Conservation (phyloP, 1,284 basidiomycete genomes). For the Cutaneotrichosporon cyanovorans region DNA sequence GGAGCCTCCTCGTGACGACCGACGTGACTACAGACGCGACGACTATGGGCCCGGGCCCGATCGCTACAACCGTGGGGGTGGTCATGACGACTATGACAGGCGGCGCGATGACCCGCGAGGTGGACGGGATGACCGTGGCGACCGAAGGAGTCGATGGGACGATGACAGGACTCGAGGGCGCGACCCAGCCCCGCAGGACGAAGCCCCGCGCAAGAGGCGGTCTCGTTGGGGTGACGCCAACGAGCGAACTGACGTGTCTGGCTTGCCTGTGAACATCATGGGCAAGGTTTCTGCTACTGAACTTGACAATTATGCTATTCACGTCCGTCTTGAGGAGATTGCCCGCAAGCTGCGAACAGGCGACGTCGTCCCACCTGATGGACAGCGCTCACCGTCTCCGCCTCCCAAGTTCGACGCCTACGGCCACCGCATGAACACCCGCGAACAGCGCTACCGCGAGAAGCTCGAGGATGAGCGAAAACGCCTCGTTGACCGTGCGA, state of each 20-base stretch:
- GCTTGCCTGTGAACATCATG: slow-evolving; percentile 83
- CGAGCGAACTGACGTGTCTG: slow-evolving; percentile 71
- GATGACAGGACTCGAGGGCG: slow-evolving; percentile 21
- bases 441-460: slow-evolving; percentile 94
- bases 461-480: slow-evolving; percentile 97
- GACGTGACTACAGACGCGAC: slow-evolving; percentile 21
- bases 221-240: slow-evolving; percentile 90
- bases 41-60: slow-evolving; percentile 6
- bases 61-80: slow-evolving; percentile 20
- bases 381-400: slow-evolving; percentile 89
- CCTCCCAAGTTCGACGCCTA: slow-evolving; percentile 95
- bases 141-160: slow-evolving; percentile 24
- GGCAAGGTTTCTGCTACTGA: slow-evolving; percentile 86
- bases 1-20: slow-evolving; percentile 17
- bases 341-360: slow-evolving; percentile 87
- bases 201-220: slow-evolving; percentile 80
- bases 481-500: slow-evolving; percentile 83
- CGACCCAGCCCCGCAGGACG: slow-evolving; percentile 40
- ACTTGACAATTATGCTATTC: slow-evolving; percentile 91
- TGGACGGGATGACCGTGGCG: slow-evolving; percentile 16
- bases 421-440: slow-evolving; percentile 94
- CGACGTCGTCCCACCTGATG: slow-evolving; percentile 91
- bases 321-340: slow-evolving; percentile 92
- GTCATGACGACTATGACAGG: slow-evolving; percentile 16
- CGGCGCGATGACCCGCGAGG: slow-evolving; percentile 11